phyloP scores from a whole-genome alignment of 2,329 filamentous ascomycete species.

The Nemania sp. region DNA sequence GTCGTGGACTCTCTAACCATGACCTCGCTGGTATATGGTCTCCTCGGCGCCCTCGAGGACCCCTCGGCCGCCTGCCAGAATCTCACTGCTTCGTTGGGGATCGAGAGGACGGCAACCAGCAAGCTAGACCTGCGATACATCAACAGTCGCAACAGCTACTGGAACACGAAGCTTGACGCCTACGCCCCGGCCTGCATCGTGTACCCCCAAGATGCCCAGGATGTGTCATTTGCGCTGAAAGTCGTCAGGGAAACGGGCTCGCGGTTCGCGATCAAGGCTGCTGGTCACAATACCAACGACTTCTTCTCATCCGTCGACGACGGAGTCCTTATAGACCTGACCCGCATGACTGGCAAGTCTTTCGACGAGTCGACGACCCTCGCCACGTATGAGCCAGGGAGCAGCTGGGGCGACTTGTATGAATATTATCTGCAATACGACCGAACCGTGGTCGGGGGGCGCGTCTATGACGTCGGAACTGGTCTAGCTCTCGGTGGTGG shows the following conservation, averaged over 20 bases:
- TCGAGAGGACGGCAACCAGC: neutral
- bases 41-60: constrained; percentile 2
- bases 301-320: constrained; percentile 15
- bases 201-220: constrained; percentile 16
- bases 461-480: constrained; percentile 18
- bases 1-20: neutral
- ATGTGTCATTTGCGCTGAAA: constrained; percentile 13
- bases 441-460: constrained; percentile 20
- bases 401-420: constrained; percentile 22
- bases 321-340: constrained; percentile 22
- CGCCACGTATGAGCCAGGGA: constrained; percentile 24
- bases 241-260: constrained; percentile 7
- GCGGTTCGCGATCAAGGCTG: constrained; percentile 17
- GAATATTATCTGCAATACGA: constrained; percentile 13
- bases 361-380: constrained; percentile 18
- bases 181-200: constrained; percentile 18
- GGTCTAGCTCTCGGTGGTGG: constrained; percentile 20
- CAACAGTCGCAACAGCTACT: constrained; percentile 17
- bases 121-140: constrained; percentile 10
- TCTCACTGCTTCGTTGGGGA: neutral
- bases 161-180: constrained; percentile 12
- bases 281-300: constrained; percentile 22
- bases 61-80: constrained; percentile 9
- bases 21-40: neutral
- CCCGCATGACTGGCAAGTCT: constrained; percentile 17